Evolutionary conservation across 2,329 filamentous ascomycete species (phyloP).

Genomic region (Leptographium wingfieldii): DNA sequence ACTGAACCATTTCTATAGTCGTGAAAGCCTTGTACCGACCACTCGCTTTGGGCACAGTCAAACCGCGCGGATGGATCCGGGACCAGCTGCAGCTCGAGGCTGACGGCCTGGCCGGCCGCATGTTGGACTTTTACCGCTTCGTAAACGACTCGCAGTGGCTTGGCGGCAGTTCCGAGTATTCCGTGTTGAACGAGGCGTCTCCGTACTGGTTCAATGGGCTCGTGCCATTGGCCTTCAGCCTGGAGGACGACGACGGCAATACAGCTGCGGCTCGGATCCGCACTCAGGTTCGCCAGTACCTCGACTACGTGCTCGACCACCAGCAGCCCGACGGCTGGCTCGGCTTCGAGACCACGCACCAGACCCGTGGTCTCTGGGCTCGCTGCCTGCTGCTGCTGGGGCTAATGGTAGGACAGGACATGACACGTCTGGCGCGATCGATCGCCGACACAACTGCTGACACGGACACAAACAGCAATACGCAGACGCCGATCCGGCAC

Average conservation of each 20-base stretch:
- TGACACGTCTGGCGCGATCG: too few species aligned
- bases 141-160: not conserved
- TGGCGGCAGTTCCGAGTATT: not conserved
- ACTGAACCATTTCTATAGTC: not conserved
- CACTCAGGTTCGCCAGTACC: constrained; percentile 28
- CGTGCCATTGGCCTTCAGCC: constrained; percentile 40
- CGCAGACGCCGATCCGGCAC: constrained; percentile 18
- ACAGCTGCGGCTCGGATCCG: constrained; percentile 24
- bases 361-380: constrained; percentile 19
- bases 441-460: not conserved
- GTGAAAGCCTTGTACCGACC: not conserved
- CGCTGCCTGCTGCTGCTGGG: constrained; percentile 21
- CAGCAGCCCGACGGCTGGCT: constrained; percentile 40
- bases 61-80: not conserved
- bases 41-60: not conserved
- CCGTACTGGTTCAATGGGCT: constrained; percentile 50
- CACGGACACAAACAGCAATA: constrained; percentile 13
- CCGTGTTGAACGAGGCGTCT: constrained; percentile 25
- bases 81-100: constrained; percentile 1
- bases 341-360: constrained; percentile 20
- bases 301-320: constrained; percentile 28
- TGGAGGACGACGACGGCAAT: constrained; percentile 17
- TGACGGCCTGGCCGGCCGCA: constrained; percentile 1
- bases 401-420: constrained; percentile 10
- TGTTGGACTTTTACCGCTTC: constrained; percentile 4